A percentile compares a stretch with the other conserved stretches of the same genome.
Evolutionary conservation across 2,329 filamentous ascomycete species (phyloP).

Genomic region (Talaromyces rugulosus): DNA sequence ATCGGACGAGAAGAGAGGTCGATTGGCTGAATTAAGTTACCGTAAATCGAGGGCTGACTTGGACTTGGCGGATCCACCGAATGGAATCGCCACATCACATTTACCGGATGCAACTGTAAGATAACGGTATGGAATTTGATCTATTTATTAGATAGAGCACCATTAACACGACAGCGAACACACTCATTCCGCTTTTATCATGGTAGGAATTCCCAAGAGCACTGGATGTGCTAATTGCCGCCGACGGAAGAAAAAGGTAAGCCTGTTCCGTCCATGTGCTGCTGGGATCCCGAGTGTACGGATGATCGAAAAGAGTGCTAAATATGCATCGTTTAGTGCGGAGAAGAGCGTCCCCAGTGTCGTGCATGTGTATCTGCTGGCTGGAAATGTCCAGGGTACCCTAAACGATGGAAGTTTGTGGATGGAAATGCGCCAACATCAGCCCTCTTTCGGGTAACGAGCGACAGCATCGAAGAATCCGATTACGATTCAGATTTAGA

Average conservation of each 20-base stretch:
- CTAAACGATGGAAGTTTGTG: not conserved
- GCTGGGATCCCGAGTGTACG: not conserved
- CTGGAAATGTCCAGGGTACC: not conserved
- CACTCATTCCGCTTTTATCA: not conserved
- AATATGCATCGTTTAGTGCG: not conserved
- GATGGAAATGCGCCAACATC: not conserved
- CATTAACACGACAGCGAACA: not conserved
- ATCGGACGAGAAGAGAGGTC: no score
- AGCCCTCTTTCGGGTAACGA: not conserved
- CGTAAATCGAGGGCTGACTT: not conserved
- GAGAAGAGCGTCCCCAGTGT: not conserved
- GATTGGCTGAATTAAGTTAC: no score
- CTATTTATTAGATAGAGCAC: not conserved
- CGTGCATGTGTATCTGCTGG: not conserved
- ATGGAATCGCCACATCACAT: not conserved
- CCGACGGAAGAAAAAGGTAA: not conserved
- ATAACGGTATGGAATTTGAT: not conserved
- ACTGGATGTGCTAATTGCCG: not conserved
- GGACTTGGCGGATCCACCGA: not conserved
- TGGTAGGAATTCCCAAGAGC: not conserved
- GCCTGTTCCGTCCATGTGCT: not conserved
- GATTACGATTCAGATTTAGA: not conserved
- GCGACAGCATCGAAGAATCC: not conserved
- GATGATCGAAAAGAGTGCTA: not conserved
- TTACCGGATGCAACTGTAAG: not conserved